These are phyloP conservation scores for Cyclanthera cordifolia DNA, from an alignment of 306 rosid genomes.

Conservation along the genomic window DNA sequence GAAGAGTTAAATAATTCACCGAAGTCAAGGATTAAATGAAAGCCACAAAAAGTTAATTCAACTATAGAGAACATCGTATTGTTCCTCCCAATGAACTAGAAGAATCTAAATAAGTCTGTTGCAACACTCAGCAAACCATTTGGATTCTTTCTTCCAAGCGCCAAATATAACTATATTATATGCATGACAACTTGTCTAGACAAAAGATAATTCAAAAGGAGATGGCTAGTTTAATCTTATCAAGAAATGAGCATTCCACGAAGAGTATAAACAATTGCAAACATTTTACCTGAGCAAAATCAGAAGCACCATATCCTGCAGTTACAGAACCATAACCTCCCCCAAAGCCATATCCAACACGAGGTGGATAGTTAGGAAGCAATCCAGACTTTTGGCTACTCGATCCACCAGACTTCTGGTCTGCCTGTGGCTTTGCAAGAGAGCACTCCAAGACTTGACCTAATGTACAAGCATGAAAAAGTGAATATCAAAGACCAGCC, in stretches of 20 bases:
- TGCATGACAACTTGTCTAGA: not conserved
- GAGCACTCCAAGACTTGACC: constrained; percentile 87
- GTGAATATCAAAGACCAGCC: constrained; percentile 12
- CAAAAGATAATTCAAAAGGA: not conserved
- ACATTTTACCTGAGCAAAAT: constrained; percentile 58
- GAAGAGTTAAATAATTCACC: not conserved
- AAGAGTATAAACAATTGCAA: not conserved
- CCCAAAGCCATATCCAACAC: constrained; percentile 43
- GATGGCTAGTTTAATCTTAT: not conserved
- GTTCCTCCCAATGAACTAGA: not conserved
- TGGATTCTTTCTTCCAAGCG: not conserved
- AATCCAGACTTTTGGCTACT: constrained; percentile 54
- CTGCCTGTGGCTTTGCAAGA: constrained; percentile 92
- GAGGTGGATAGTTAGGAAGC: constrained; percentile 78
- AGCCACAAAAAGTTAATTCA: not conserved
- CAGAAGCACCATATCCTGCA: constrained; percentile 59
- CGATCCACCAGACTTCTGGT: constrained; percentile 62
- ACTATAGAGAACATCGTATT: not conserved
- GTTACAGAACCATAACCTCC: constrained; percentile 56
- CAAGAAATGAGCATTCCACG: constrained; percentile 9
- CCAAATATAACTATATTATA: not conserved
- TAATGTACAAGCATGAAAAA: constrained; percentile 20
- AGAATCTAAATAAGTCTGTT: not conserved
- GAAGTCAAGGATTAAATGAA: not conserved
- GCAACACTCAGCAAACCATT: not conserved